phyloP scores from a whole-genome alignment of 768 basidiomycete genomes.

The Gymnopilus dilepis region DNA sequence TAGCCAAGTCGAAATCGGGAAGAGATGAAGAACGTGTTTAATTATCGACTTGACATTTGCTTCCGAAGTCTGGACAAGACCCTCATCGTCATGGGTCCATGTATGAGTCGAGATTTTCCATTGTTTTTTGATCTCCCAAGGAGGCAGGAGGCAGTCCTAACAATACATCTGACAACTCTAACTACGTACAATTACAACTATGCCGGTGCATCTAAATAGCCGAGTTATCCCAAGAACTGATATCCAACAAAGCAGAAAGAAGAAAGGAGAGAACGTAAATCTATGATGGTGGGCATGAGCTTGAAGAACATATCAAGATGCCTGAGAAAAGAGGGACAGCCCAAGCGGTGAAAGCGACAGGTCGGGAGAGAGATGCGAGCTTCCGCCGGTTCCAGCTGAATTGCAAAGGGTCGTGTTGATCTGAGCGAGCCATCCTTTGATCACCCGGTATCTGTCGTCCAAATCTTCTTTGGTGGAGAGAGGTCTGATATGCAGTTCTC shows the following conservation, averaged over 20 bases:
- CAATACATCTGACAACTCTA: conserved; percentile 4
- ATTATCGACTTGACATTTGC: neutral
- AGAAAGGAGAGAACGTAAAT: neutral
- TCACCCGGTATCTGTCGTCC: conserved; percentile 49
- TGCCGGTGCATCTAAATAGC: conserved; percentile 1
- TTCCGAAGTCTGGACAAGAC: neutral
- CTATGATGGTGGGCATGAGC: conserved; percentile 7
- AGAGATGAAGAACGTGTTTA: neutral
- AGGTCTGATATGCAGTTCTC: conserved; percentile 31
- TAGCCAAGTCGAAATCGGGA: neutral
- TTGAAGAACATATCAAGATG: conserved; percentile 9
- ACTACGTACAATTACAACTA: conserved; percentile 3
- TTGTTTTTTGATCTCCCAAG: neutral
- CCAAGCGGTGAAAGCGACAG: conserved; percentile 13
- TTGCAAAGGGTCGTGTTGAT: conserved; percentile 51
- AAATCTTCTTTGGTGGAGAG: conserved; percentile 19
- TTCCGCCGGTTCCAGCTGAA: conserved; percentile 19
- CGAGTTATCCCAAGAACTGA: neutral
- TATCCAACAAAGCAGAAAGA: neutral
- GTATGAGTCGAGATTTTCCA: neutral
- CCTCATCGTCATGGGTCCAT: neutral
- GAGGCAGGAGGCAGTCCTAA: neutral
- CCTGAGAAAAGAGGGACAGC: conserved; percentile 23
- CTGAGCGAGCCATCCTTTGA: conserved; percentile 57
- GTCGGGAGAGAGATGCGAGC: conserved; percentile 45